Evolutionary conservation across 768 basidiomycete species (phyloP), one percentile per base, ranked within the genome.

Genomic region (Rhodotorula graminis): DNA sequence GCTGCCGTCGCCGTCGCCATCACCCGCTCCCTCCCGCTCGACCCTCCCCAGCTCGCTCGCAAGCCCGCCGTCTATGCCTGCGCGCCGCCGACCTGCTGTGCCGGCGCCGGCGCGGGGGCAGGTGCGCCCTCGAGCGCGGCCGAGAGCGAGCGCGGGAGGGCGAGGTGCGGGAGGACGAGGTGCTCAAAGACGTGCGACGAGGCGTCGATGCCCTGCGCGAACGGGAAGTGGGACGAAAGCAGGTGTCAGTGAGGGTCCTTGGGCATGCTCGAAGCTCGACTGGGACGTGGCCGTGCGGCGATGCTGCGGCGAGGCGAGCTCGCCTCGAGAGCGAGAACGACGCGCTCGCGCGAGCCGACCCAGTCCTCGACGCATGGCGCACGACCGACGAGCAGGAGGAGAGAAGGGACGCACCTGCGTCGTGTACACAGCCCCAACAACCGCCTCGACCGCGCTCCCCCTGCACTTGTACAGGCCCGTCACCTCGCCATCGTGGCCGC

Each of bases 401-500:
- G 58, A 29, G 10, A 56, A 49, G 21, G n/a, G 23, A 10, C 65
- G 42, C 31, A 67, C 73, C 65, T 74, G 69, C 31, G 68, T 67
- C n/a, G 69, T 70, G 50, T 64, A 74, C 19, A 70, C 65, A 12
- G 56, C 69, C 0, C 73, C 73, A 15, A 70, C 19, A 2, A 70
- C 55, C 14, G 58, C 69, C 62, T 74, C 73, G 37, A 74, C 73
- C 33, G 61, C 69, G 19, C 46, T 52, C 37, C 73, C 73, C 65
- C 73, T 58, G 61, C 65, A 70, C 65, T 74, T 74, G 61, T 58
- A 74, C 65, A 74, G 19, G 4, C 73, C 73, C 19, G 69, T 70
- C 65, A 67, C 64, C 37, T 64, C 65, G 10, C 73, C 73, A 6
- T 66, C 53, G 44, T 15, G 61, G 8, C 58, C 69, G 11, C 58